Percentiles rank a stretch among this genome's conserved stretches.
Conservation (phyloP, 2,329 filamentous ascomycete species). For the Zalaria obscura region DNA sequence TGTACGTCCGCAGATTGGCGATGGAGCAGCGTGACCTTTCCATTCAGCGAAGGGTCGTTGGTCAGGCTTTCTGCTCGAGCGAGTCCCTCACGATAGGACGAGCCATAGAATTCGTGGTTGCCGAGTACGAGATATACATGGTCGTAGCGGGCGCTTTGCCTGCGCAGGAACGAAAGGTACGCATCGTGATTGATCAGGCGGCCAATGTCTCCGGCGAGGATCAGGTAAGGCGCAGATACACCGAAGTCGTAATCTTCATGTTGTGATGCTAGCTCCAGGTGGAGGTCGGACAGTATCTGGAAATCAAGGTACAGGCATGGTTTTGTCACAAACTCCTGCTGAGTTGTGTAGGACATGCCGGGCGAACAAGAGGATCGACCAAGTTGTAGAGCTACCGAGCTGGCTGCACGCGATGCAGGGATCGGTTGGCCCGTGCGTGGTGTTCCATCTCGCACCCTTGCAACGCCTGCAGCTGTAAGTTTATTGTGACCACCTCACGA, state of each 20-base stretch:
- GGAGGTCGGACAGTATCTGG: conserved; percentile 37
- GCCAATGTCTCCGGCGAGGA: conserved; percentile 38
- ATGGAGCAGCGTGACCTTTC: conserved; percentile 27
- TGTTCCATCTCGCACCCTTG: too few species aligned
- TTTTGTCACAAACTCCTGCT: too few species aligned
- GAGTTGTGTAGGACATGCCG: too few species aligned
- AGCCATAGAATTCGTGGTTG: conserved; percentile 41
- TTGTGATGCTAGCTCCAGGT: conserved; percentile 27
- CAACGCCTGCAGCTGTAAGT: too few species aligned
- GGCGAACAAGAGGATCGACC: too few species aligned
- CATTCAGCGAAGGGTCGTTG: conserved; percentile 23
- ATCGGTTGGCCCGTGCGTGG: too few species aligned
- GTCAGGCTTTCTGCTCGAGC: conserved; percentile 22
- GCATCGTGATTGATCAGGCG: conserved; percentile 31
- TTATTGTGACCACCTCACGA: too few species aligned
- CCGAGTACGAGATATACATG: conserved; percentile 36
- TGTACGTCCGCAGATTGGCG: conserved; percentile 22
- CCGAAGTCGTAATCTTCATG: conserved; percentile 17
- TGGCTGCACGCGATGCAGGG: too few species aligned
- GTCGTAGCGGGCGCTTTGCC: conserved; percentile 27
- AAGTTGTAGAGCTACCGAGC: too few species aligned
- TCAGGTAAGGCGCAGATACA: conserved; percentile 28
- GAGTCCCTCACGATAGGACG: conserved; percentile 25
- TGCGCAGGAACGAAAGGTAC: conserved; percentile 30
- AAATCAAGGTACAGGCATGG: conserved; percentile 5